Percentiles rank a stretch among this genome's conserved stretches.
phyloP scores from a whole-genome alignment of 208 protist genomes.

The Tritrichomonas musculus region DNA sequence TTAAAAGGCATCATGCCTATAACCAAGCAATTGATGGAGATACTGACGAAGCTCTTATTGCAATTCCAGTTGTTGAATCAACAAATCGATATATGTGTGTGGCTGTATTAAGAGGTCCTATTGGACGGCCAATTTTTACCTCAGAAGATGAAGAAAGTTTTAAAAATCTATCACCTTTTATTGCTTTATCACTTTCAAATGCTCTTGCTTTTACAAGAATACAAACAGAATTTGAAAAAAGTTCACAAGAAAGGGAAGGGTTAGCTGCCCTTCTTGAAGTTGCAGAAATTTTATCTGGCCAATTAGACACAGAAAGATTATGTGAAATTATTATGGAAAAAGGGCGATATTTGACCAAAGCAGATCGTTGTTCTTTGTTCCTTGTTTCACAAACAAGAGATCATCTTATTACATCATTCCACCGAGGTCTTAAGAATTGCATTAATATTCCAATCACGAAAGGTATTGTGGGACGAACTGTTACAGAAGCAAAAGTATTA shows the following conservation, averaged over 20 bases:
- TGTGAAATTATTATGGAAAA: conserved; percentile 28
- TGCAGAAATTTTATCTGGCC: neutral
- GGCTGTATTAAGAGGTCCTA: neutral
- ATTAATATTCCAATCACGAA: conserved; percentile 35
- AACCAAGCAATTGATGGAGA: neutral
- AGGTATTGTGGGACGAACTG: conserved; percentile 42
- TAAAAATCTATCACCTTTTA: neutral
- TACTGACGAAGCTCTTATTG: neutral
- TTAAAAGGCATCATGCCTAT: neutral
- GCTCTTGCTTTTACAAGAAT: neutral
- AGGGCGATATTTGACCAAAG: neutral
- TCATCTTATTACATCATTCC: neutral
- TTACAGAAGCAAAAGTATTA: conserved; percentile 41
- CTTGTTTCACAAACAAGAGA: neutral
- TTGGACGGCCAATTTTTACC: neutral
- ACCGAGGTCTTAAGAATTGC: neutral
- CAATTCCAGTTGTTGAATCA: neutral
- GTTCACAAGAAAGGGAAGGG: neutral
- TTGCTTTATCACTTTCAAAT: neutral
- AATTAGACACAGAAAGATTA: neutral
- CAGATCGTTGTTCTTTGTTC: conserved; percentile 10
- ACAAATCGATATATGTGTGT: neutral
- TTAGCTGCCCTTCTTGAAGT: neutral
- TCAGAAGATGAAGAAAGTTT: neutral
- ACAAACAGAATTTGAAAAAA: neutral